Evolutionary conservation across 139 green algal genomes (phyloP).

Genomic region (Closterium sp.): DNA sequence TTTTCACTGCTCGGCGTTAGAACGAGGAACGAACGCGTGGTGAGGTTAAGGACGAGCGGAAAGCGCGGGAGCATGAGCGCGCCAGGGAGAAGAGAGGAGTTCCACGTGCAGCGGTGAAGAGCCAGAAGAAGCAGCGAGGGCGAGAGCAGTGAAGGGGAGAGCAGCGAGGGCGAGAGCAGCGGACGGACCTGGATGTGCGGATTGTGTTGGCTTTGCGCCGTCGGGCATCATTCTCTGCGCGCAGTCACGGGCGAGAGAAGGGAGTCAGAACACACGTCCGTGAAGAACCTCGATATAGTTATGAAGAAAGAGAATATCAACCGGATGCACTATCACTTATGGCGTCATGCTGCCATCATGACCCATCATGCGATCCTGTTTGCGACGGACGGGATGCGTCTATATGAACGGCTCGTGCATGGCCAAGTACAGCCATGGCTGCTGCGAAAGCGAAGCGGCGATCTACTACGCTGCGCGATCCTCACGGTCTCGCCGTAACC

Average conservation of each 20-base stretch:
- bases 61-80: neutral
- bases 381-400: neutral
- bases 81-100: neutral
- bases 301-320: slow-evolving; percentile 4
- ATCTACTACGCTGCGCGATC: no score
- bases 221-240: slow-evolving; percentile 27
- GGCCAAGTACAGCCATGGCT: neutral
- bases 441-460: neutral
- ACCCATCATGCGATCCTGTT: slow-evolving; percentile 5
- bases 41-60: no score
- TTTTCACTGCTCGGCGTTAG: no score
- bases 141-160: neutral
- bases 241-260: neutral
- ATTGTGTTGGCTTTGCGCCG: slow-evolving; percentile 56
- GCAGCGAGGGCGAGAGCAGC: neutral
- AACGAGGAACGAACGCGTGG: no score
- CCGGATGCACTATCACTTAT: neutral
- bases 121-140: neutral
- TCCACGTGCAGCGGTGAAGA: no score
- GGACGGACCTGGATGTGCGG: slow-evolving; percentile 45
- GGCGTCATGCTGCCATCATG: slow-evolving; percentile 5
- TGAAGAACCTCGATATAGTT: neutral
- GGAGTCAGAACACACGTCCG: neutral
- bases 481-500: neutral
- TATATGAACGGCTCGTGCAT: neutral